Evolutionary conservation across 2,329 filamentous ascomycete genomes (phyloP), one percentile per base, ranked within the genome.

Genomic region (Seiridium cupressi): DNA sequence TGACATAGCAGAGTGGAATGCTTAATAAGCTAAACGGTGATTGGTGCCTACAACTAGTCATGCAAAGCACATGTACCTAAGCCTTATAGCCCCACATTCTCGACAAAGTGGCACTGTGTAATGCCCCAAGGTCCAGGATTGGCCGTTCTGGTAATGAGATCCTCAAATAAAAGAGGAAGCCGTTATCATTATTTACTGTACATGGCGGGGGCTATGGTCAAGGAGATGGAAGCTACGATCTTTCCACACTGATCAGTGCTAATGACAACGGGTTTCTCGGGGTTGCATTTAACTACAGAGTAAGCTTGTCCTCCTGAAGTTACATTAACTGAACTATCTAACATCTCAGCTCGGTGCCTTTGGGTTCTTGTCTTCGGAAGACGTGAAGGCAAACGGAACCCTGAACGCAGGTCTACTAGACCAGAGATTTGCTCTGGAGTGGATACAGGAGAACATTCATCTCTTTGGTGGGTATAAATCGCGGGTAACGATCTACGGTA

Each of bases 401-500:
- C 11, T 48, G 1, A 57, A 57, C 1, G 55, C 55, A 1, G 55
- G 44, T 5, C n/a, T 57, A 2, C 13, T 47, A 13, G 55, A 57
- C 32, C 42, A 47, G 68, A 73, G 77, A 34, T 81, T 79, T 40
- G 81, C 79, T 0, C 69, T 86, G 3, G 65, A 79, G 66, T 86
- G 84, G 82, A 79, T 85, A 1, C 75, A 82, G 59, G 71, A 76
- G 26, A 70, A 86, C 62, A 83, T 86, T 56, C 68, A 74, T 40
- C 68, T 72, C 7, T 86, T 86, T 61, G 83, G 84, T 1, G 83
- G 84, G 4, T 77, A 85, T 59, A 76, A 78, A 0, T 61, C 60
- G 1, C 78, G 79, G n/a, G 81, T 87, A 1, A 84, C 81, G 0
- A 78, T 85, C 34, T 77, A 76, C 66, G 84, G 84, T 0, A 78